phyloP scores from a whole-genome alignment of 225 moss, liverwort and hornwort genomes.

The Ulota crispa region DNA sequence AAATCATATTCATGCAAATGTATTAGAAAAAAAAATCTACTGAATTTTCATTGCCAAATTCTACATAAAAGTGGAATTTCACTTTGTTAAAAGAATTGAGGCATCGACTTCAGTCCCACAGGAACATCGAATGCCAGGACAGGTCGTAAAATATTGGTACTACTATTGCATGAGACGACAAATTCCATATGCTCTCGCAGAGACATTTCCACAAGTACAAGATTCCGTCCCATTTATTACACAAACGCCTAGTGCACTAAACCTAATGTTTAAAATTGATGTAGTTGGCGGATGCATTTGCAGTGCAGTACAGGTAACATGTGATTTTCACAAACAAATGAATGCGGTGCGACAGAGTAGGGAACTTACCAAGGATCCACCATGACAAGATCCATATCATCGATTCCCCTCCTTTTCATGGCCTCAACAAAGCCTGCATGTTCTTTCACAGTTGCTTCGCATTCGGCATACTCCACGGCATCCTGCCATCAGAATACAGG shows the following conservation, averaged over 20 bases:
- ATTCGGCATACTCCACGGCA: conserved; percentile 92
- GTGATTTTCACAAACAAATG: not conserved
- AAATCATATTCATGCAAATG: not conserved
- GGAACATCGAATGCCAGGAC: not conserved
- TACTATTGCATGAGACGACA: not conserved
- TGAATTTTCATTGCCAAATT: no score
- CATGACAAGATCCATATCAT: conserved; percentile 93
- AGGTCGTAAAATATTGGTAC: not conserved
- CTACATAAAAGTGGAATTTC: no score
- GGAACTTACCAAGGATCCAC: conserved; percentile 82
- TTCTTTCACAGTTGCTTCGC: conserved; percentile 79
- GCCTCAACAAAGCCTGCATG: conserved; percentile 78
- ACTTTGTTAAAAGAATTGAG: not conserved
- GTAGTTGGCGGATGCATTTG: not conserved
- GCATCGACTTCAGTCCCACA: not conserved
- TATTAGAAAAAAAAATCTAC: not conserved
- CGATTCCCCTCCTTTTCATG: conserved; percentile 86
- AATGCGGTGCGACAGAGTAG: not conserved
- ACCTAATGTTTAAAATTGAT: not conserved
- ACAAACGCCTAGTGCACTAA: not conserved
- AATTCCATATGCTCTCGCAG: not conserved
- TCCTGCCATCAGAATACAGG: conserved; percentile 45
- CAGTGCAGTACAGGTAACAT: not conserved
- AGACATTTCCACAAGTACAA: not conserved
- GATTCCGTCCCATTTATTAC: not conserved